Percentiles rank a stretch among this genome's conserved stretches.
These are phyloP conservation scores for Pinus albicaulis DNA, from an alignment of 75 land plant species.

Conservation along the genomic window DNA sequence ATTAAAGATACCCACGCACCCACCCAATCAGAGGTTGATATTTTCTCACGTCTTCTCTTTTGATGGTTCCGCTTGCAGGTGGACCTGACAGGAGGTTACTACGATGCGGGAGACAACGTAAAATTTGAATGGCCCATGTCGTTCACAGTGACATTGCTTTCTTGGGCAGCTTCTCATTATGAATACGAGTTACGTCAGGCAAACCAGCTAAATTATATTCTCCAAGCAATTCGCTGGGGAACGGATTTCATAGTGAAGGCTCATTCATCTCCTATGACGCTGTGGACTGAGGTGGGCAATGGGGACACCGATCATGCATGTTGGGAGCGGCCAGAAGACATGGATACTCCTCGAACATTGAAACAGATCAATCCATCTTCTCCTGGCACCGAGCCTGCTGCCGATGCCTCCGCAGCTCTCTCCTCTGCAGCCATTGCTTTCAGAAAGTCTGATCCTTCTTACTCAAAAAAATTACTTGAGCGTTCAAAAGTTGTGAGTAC, in stretches of 20 bases:
- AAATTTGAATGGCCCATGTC: slow-evolving; percentile 44
- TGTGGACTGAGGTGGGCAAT: slow-evolving; percentile 51
- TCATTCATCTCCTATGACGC: slow-evolving; percentile 16
- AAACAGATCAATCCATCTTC: slow-evolving; percentile 34
- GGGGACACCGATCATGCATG: slow-evolving; percentile 70
- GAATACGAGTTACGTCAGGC: background rate
- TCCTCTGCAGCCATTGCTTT: slow-evolving; percentile 86
- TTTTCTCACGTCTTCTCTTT: no score
- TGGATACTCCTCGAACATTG: slow-evolving; percentile 62
- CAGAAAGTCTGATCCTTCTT: background rate
- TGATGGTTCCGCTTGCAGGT: slow-evolving; percentile 13
- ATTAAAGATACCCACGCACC: no score
- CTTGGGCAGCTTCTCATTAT: slow-evolving; percentile 22
- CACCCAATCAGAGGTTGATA: no score
- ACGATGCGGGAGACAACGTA: slow-evolving; percentile 49
- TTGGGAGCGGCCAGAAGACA: slow-evolving; percentile 93
- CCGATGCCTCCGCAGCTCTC: slow-evolving; percentile 83
- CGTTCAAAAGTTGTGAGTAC: slow-evolving; percentile 4
- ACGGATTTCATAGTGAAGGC: slow-evolving; percentile 20
- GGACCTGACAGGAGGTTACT: slow-evolving; percentile 33
- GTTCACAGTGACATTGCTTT: slow-evolving; percentile 26
- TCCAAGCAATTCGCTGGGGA: slow-evolving; percentile 34
- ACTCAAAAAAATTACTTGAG: background rate
- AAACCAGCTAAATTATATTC: slow-evolving; percentile 12
- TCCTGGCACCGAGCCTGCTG: slow-evolving; percentile 51